Percentiles rank a stretch among this genome's conserved stretches.
These are phyloP conservation scores for Clonostachys solani DNA, from an alignment of 2,329 filamentous ascomycete genomes.

Conservation along the genomic window DNA sequence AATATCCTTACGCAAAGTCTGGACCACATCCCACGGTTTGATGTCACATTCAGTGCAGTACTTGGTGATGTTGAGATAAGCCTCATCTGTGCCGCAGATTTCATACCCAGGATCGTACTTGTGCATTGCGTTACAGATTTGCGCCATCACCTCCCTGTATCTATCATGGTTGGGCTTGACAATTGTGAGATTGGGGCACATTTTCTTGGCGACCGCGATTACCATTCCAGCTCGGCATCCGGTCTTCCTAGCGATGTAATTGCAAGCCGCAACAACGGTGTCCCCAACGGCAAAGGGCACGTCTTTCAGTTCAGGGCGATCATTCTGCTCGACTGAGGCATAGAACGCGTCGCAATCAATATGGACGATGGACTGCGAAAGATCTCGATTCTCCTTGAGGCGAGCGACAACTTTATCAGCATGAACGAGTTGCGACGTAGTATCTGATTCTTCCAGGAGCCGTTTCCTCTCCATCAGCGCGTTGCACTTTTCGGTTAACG, in stretches of 20 bases:
- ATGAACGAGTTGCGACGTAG: constrained; percentile 66
- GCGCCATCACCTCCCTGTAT: constrained; percentile 83
- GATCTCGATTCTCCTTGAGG: constrained; percentile 73
- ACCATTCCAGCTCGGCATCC: constrained; percentile 96
- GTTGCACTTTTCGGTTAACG: constrained; percentile 81
- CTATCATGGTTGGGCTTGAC: constrained; percentile 86
- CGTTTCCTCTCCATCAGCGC: constrained; percentile 72
- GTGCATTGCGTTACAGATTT: constrained; percentile 76
- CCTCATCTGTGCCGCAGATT: constrained; percentile 92
- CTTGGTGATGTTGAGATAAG: constrained; percentile 89
- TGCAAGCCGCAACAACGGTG: constrained; percentile 66
- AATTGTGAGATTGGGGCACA: constrained; percentile 81
- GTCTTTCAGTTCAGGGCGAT: constrained; percentile 77
- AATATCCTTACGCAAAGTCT: constrained; percentile 74
- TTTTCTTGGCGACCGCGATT: constrained; percentile 87
- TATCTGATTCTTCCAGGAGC: constrained; percentile 70
- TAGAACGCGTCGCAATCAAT: constrained; percentile 98
- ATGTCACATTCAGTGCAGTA: constrained; percentile 72
- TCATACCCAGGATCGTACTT: constrained; percentile 91
- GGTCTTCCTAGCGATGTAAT: constrained; percentile 86
- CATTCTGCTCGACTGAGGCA: constrained; percentile 84
- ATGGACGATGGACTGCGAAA: constrained; percentile 83
- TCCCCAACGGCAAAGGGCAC: constrained; percentile 86
- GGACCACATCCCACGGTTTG: constrained; percentile 67
- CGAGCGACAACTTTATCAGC: constrained; percentile 79